phyloP scores from a whole-genome alignment of 2,329 filamentous ascomycete species.

The Chrysoporthe cubensis region DNA sequence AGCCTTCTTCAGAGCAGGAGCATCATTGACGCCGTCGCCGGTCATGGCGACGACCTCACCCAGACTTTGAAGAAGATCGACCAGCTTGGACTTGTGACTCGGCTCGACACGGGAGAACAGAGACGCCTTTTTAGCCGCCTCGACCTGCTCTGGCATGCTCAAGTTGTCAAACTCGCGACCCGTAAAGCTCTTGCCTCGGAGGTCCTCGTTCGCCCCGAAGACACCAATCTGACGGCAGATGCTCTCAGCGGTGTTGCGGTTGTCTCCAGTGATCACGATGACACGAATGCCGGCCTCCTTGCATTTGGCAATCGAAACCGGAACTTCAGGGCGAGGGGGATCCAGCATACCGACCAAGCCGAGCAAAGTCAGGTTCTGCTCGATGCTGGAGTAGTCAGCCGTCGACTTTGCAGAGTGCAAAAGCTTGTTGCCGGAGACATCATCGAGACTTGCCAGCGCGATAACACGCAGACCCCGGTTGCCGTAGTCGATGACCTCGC shows the following conservation, averaged over 20 bases:
- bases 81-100: conserved; percentile 94
- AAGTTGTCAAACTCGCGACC: conserved; percentile 93
- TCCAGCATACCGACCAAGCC: conserved; percentile 97
- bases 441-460: conserved; percentile 82
- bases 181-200: conserved; percentile 91
- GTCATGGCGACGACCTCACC: conserved; percentile 99
- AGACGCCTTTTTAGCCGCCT: conserved; percentile 82
- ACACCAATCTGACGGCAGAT: conserved; percentile 98
- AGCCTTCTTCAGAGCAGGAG: conserved; percentile 95
- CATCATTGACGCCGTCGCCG: conserved; percentile 97
- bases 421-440: conserved; percentile 72
- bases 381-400: conserved; percentile 80
- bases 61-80: conserved; percentile 90
- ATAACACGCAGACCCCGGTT: conserved; percentile 94
- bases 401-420: conserved; percentile 78
- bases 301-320: conserved; percentile 83
- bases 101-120: conserved; percentile 97
- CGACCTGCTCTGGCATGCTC: conserved; percentile 75
- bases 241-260: conserved; percentile 94
- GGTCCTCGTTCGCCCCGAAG: conserved; percentile 79
- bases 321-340: conserved; percentile 90
- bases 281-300: conserved; percentile 93
- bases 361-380: conserved; percentile 92
- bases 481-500: conserved; percentile 86
- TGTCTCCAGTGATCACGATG: conserved; percentile 97